Evolutionary conservation across 139 green algal species (phyloP).

Genomic region (Ettlia oleoabundans): DNA sequence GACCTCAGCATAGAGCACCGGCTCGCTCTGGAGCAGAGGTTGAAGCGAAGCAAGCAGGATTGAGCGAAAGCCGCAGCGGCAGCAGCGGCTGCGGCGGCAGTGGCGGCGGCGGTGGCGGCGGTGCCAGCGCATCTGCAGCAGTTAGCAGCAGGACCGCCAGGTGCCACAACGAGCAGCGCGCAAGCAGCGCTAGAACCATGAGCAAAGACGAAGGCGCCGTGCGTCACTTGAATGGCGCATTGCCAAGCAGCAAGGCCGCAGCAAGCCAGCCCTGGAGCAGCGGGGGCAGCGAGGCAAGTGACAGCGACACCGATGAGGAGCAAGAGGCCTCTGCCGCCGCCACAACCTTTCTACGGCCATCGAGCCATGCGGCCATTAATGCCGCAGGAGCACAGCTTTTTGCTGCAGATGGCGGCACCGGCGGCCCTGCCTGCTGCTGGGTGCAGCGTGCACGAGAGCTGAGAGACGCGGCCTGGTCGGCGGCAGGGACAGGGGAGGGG

Average conservation of each 20-base stretch:
- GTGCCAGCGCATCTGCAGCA: not conserved
- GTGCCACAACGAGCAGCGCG: too few relatives aligned
- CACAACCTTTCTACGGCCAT: too few relatives aligned
- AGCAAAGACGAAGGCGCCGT: too few relatives aligned
- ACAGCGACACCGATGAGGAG: too few relatives aligned
- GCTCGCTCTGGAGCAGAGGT: not conserved
- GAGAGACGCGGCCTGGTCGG: too few relatives aligned
- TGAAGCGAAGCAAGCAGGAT: not conserved
- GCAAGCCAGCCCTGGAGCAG: too few relatives aligned
- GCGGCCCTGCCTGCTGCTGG: not conserved
- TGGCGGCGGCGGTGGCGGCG: not conserved
- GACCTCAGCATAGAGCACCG: too few relatives aligned
- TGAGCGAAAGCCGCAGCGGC: not conserved
- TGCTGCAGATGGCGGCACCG: not conserved
- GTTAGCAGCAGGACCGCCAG: not conserved
- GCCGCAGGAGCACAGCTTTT: not conserved
- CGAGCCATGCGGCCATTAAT: not conserved
- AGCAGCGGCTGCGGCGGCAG: not conserved
- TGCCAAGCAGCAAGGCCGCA: too few relatives aligned
- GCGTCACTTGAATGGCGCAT: too few relatives aligned
- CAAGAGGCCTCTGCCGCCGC: too few relatives aligned
- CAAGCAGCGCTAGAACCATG: too few relatives aligned
- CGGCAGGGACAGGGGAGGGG: too few relatives aligned
- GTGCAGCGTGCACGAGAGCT: not conserved
- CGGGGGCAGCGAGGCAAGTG: not conserved